A percentile compares a stretch with the other conserved stretches of the same genome.
Evolutionary conservation across 805 yeast genomes (phyloP).

Genomic region (Metschnikowia amazonensis): DNA sequence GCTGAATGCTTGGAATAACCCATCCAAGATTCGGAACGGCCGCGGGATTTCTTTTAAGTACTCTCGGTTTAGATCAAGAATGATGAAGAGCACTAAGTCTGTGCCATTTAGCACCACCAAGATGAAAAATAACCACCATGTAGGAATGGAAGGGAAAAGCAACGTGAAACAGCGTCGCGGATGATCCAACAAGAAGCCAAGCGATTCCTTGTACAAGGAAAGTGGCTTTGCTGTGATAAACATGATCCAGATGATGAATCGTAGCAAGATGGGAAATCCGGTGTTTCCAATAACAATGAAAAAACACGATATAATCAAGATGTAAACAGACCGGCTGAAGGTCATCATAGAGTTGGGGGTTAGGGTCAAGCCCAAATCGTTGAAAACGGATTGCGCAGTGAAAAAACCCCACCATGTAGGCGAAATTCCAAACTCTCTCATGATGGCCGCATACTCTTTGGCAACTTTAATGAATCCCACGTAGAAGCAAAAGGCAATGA

Average conservation of each 20-base stretch:
- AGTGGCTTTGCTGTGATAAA: constrained; percentile 64
- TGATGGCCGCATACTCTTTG: constrained; percentile 37
- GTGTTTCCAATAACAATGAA: constrained; percentile 91
- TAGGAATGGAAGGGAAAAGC: constrained; percentile 86
- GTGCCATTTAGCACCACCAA: constrained; percentile 66
- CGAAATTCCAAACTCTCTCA: constrained; percentile 56
- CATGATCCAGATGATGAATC: constrained; percentile 79
- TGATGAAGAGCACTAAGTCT: constrained; percentile 76
- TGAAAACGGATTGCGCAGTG: constrained; percentile 73
- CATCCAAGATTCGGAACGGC: constrained; percentile 73
- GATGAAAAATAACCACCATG: constrained; percentile 89
- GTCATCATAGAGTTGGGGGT: constrained; percentile 76
- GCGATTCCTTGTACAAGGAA: constrained; percentile 65
- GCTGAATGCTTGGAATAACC: constrained; percentile 84
- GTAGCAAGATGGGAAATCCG: constrained; percentile 81
- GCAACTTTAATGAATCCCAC: constrained; percentile 53
- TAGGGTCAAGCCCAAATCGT: constrained; percentile 80
- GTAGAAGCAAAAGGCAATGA: constrained; percentile 49
- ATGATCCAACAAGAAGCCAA: constrained; percentile 85
- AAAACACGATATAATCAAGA: constrained; percentile 58
- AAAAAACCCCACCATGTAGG: constrained; percentile 95
- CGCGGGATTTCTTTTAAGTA: constrained; percentile 52
- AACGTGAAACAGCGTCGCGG: constrained; percentile 96
- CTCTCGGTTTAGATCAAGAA: constrained; percentile 58
- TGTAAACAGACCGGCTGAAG: constrained; percentile 61